A percentile compares a stretch with the other conserved stretches of the same genome.
Conservation (phyloP, 129 eudicot species). For the Helianthus annuus region HanXRQr2.0-SUNRISE NC_035435.2:160576912-160577411, state of each 20-base stretch:
- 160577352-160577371: slow-evolving; percentile 31
- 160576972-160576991: not conserved
- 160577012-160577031: not conserved
- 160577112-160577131: slow-evolving; percentile 22
- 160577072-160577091: not conserved
- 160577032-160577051: slow-evolving; percentile 2
- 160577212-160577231: not conserved
- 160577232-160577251: slow-evolving; percentile 14
- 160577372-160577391: slow-evolving; percentile 27
- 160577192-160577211: not conserved
- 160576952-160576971: slow-evolving; percentile 2
- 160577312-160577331: slow-evolving; percentile 5
- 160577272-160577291: slow-evolving; percentile 6
- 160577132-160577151: slow-evolving; percentile 33
- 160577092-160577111: slow-evolving; percentile 7
- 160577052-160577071: not conserved
- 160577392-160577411: slow-evolving; percentile 40
- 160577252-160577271: slow-evolving; percentile 4
- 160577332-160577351: slow-evolving; percentile 9
- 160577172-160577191: slow-evolving; percentile 12
- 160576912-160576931: not conserved
- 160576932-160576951: not conserved
- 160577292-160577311: slow-evolving; percentile 6
- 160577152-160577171: slow-evolving; percentile 34
- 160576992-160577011: not conserved